Evolutionary conservation across 345 rosid genomes (phyloP).

Genomic region (Barbarea vulgaris): DNA sequence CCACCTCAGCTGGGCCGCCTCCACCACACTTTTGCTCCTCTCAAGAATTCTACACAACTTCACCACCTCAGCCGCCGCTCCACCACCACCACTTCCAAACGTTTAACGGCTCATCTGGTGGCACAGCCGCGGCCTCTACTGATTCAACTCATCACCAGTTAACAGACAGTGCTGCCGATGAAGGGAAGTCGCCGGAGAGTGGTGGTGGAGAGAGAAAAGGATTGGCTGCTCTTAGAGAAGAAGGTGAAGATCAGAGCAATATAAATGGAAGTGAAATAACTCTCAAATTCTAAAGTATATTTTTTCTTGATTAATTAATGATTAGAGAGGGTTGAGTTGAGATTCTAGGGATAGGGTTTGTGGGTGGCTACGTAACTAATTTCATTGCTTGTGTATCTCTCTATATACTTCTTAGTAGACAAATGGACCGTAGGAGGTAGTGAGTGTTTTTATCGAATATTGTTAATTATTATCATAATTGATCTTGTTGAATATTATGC

Average conservation of each 20-base stretch:
- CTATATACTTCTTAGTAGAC: background rate
- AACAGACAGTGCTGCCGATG: constrained; percentile 64
- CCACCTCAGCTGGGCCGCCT: constrained; percentile 49
- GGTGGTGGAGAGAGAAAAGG: constrained; percentile 71
- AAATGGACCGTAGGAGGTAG: constrained; percentile 14
- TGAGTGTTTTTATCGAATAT: constrained; percentile 14
- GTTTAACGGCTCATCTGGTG: constrained; percentile 45
- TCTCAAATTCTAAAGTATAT: constrained; percentile 63
- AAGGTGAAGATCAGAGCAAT: constrained; percentile 62
- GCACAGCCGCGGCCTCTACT: constrained; percentile 41
- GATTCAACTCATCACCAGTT: constrained; percentile 27
- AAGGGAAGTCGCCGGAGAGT: constrained; percentile 81
- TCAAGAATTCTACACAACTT: constrained; percentile 70
- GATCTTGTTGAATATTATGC: background rate
- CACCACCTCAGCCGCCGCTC: constrained; percentile 36
- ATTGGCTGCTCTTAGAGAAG: constrained; percentile 66
- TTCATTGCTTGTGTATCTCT: constrained; percentile 34
- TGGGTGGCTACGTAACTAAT: constrained; percentile 24
- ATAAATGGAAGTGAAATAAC: constrained; percentile 85
- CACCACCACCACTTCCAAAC: constrained; percentile 64
- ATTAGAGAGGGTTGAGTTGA: background rate
- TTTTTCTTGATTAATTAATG: background rate
- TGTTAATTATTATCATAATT: constrained; percentile 11
- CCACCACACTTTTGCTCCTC: constrained; percentile 76
- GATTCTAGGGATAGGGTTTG: constrained; percentile 41